A percentile compares a stretch with the other conserved stretches of the same genome.
These are phyloP conservation scores for Ustilago esculenta DNA, from an alignment of 1,284 basidiomycete genomes.

Conservation along the genomic window DNA sequence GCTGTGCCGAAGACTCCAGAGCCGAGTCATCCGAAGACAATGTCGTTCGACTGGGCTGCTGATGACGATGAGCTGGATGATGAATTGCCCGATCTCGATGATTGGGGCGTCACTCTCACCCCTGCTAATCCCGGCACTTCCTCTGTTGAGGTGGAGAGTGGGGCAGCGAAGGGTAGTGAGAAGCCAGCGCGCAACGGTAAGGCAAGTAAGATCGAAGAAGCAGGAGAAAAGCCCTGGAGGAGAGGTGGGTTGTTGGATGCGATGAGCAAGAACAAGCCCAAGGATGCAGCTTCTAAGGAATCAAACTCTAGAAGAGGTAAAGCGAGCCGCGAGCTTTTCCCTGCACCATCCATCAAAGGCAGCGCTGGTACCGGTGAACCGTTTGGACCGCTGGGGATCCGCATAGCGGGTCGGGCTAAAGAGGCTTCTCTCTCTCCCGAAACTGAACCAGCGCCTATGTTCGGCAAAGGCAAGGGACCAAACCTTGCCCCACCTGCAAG, in stretches of 20 bases:
- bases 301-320: background rate
- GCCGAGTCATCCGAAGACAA: conserved; percentile 7
- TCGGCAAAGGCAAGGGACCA: too few species aligned
- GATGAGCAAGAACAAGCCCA: background rate
- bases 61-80: conserved; percentile 58
- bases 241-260: conserved; percentile 1
- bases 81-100: conserved; percentile 52
- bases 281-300: background rate
- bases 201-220: background rate
- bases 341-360: background rate
- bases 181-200: background rate
- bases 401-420: conserved; percentile 41
- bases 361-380: background rate
- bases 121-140: conserved; percentile 33
- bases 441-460: too few species aligned
- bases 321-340: conserved; percentile 7
- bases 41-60: conserved; percentile 54
- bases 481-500: conserved; percentile 13
- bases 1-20: conserved; percentile 8
- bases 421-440: conserved; percentile 13
- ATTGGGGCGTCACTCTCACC: conserved; percentile 49
- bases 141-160: too few species aligned
- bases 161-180: background rate
- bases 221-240: conserved; percentile 1
- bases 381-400: conserved; percentile 22